These are phyloP conservation scores for Xylariaceae sp. DNA, from an alignment of 2,329 filamentous ascomycete genomes.

Conservation along the genomic window DNA sequence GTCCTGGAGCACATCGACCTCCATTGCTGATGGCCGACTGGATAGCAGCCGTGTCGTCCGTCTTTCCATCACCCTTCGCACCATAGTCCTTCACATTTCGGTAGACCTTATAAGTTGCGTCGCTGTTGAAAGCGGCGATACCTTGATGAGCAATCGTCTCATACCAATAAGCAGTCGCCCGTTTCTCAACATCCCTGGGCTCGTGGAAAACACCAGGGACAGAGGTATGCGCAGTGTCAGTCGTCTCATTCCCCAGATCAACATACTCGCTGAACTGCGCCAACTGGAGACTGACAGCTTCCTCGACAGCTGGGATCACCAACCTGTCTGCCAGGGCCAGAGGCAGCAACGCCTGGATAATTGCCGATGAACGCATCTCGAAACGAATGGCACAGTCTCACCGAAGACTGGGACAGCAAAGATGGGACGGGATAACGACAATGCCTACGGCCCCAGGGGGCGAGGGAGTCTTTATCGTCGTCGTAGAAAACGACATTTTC, in stretches of 20 bases:
- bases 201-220: too few species aligned
- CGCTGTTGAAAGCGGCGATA: constrained; percentile 33
- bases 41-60: constrained; percentile 18
- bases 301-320: constrained; percentile 23
- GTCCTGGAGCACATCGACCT: constrained; percentile 17
- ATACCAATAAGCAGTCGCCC: constrained; percentile 29
- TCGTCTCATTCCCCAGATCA: constrained; percentile 9
- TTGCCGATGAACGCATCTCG: constrained; percentile 21
- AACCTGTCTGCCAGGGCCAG: constrained; percentile 20
- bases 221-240: not conserved
- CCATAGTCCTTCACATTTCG: constrained; percentile 38
- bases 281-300: constrained; percentile 21
- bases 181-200: constrained; percentile 12
- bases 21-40: constrained; percentile 17
- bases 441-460: too few species aligned
- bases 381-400: not conserved
- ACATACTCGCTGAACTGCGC: constrained; percentile 20
- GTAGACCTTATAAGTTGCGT: constrained; percentile 34
- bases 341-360: constrained; percentile 14
- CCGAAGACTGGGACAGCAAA: too few species aligned
- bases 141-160: constrained; percentile 34
- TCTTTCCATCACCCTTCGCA: constrained; percentile 27
- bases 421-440: too few species aligned
- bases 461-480: too few species aligned
- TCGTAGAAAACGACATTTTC: too few species aligned